Evolutionary conservation across 768 basidiomycete genomes (phyloP).

Genomic region (Boletus sp.): DNA sequence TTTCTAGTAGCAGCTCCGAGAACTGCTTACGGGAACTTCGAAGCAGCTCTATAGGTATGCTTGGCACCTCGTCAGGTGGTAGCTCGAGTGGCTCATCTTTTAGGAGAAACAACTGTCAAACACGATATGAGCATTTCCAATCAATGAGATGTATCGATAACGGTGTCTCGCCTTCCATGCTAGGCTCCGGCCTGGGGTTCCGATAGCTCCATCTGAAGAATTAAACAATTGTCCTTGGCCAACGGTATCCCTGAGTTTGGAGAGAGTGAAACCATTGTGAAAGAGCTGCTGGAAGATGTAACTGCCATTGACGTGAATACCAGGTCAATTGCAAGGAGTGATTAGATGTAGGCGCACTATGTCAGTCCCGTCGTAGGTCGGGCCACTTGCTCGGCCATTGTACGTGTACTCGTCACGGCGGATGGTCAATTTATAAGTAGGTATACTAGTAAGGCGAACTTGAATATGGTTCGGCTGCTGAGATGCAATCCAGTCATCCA

Average conservation of each 20-base stretch:
- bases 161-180: conserved; percentile 70
- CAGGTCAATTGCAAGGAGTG: background rate
- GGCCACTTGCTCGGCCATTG: conserved; percentile 27
- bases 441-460: too few species aligned
- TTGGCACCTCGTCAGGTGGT: conserved; percentile 38
- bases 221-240: conserved; percentile 59
- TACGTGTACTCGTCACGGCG: background rate
- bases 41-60: conserved; percentile 42
- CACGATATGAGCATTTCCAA: conserved; percentile 20
- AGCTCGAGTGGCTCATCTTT: conserved; percentile 63
- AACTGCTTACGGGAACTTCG: conserved; percentile 56
- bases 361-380: conserved; percentile 25
- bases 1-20: conserved; percentile 55
- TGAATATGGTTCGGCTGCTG: too few species aligned
- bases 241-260: conserved; percentile 66
- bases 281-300: conserved; percentile 47
- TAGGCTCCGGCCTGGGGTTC: conserved; percentile 72
- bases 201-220: conserved; percentile 39
- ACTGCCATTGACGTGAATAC: conserved; percentile 28
- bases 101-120: conserved; percentile 62
- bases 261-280: conserved; percentile 50
- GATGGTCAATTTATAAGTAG: background rate
- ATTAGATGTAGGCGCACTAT: conserved; percentile 20
- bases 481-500: too few species aligned
- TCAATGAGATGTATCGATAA: conserved; percentile 10